A percentile compares a stretch with the other conserved stretches of the same genome.
Evolutionary conservation across 371 early-diverging fungal species (phyloP).

Genomic region (Chytridiales sp.): DNA sequence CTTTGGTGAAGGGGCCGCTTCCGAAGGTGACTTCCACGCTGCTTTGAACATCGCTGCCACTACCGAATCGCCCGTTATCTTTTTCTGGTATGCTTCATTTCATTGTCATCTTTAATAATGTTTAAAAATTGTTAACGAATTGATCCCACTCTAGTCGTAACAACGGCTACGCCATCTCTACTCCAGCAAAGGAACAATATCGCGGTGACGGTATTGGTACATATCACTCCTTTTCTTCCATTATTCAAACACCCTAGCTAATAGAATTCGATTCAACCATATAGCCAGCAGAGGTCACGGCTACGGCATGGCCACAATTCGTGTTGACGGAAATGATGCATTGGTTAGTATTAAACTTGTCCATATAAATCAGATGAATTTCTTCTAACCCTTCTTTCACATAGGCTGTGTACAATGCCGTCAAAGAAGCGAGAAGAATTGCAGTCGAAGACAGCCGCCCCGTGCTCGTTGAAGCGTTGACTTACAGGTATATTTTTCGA

Average conservation of each 20-base stretch:
- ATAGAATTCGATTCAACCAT: slow-evolving; percentile 3
- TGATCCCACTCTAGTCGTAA: slow-evolving; percentile 92
- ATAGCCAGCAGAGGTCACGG: slow-evolving; percentile 81
- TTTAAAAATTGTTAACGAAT: no score
- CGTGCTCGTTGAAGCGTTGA: slow-evolving; percentile 94
- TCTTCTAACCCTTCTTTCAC: not conserved
- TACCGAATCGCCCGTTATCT: slow-evolving; percentile 84
- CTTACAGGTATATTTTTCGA: slow-evolving; percentile 67
- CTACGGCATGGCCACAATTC: slow-evolving; percentile 95
- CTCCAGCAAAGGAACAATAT: slow-evolving; percentile 93
- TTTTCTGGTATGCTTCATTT: slow-evolving; percentile 73
- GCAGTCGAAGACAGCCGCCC: slow-evolving; percentile 81
- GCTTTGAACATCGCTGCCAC: slow-evolving; percentile 97
- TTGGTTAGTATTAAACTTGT: slow-evolving; percentile 47
- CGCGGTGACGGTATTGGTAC: slow-evolving; percentile 93
- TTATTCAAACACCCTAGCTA: not conserved
- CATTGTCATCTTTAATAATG: not conserved
- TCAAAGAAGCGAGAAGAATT: slow-evolving; percentile 77
- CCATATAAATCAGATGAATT: not conserved
- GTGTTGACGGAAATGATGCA: slow-evolving; percentile 97
- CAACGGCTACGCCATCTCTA: slow-evolving; percentile 98
- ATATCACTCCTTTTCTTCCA: slow-evolving; percentile 5
- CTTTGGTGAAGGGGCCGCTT: slow-evolving; percentile 98
- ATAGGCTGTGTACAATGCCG: slow-evolving; percentile 88
- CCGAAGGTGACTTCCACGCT: slow-evolving; percentile 97